These are phyloP conservation scores for Yueomyces sp. DNA, from an alignment of 805 yeast genomes.

Conservation along the genomic window DNA sequence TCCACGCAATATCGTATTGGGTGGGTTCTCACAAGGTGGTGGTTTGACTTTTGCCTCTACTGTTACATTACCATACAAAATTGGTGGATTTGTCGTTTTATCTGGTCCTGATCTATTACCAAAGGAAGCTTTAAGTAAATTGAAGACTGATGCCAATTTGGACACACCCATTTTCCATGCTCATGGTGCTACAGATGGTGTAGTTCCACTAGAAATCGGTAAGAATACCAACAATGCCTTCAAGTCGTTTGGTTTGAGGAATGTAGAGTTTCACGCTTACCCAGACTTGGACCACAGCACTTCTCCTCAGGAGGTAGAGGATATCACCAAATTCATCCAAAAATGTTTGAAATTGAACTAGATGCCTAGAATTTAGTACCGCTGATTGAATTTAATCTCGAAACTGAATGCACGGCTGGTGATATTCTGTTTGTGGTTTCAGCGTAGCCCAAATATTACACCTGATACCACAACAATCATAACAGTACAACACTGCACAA, in stretches of 20 bases:
- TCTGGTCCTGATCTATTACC: conserved; percentile 52
- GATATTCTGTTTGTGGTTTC: too few relatives aligned
- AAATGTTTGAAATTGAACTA: conserved; percentile 2
- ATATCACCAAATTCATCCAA: conserved; percentile 35
- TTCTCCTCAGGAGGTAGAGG: conserved; percentile 49
- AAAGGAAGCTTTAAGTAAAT: conserved; percentile 6
- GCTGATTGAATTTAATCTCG: too few relatives aligned
- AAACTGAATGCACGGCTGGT: too few relatives aligned
- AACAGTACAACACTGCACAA: too few relatives aligned
- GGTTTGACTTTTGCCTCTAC: conserved; percentile 58
- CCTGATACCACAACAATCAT: too few relatives aligned
- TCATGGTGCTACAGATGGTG: conserved; percentile 71
- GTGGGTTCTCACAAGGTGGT: conserved; percentile 95
- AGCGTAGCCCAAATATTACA: too few relatives aligned
- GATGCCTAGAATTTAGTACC: too few relatives aligned
- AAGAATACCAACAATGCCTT: conserved; percentile 33
- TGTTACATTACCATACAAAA: conserved; percentile 38
- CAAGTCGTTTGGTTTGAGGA: conserved; percentile 28
- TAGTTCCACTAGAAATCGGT: conserved; percentile 30
- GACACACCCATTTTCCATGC: conserved; percentile 76
- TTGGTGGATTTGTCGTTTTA: conserved; percentile 67
- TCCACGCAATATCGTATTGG: conserved; percentile 63
- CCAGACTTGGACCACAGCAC: conserved; percentile 57
- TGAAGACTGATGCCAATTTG: conserved; percentile 30
- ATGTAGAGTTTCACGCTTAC: conserved; percentile 41